A percentile compares a stretch with the other conserved stretches of the same genome.
phyloP scores from a whole-genome alignment of 345 rosid genomes.

The Dimocarpus longan region DNA sequence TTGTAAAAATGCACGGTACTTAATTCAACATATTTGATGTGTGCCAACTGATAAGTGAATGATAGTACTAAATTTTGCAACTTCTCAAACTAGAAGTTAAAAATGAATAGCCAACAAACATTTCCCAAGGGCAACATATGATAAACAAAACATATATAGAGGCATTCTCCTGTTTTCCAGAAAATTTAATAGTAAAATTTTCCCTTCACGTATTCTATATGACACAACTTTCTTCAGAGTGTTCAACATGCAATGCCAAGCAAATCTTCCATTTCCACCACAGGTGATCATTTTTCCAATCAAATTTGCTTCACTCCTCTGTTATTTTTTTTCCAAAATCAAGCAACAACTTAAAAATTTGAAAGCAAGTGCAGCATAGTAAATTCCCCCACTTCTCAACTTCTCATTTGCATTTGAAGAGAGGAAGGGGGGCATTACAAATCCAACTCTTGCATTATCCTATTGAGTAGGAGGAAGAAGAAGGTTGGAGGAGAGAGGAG shows the following conservation, averaged over 20 bases:
- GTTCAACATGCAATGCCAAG: neutral
- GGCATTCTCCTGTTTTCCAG: neutral
- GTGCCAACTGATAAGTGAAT: neutral
- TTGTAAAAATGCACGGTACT: neutral
- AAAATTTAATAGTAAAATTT: neutral
- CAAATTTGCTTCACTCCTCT: neutral
- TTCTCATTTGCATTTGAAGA: neutral
- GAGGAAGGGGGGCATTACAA: neutral
- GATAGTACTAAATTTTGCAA: neutral
- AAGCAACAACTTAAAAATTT: neutral
- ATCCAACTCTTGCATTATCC: neutral
- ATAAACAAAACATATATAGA: neutral
- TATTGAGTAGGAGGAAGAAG: neutral
- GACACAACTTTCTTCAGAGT: neutral
- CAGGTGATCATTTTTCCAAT: neutral
- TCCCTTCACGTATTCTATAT: neutral
- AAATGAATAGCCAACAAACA: too few species aligned
- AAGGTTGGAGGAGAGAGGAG: neutral
- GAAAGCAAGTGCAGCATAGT: neutral
- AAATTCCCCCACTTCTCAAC: neutral
- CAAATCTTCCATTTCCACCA: neutral
- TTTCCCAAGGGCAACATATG: neutral
- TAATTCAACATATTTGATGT: neutral
- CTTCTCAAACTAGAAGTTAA: neutral
- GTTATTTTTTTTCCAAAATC: neutral